Evolutionary conservation across 2,329 filamentous ascomycete genomes (phyloP), one percentile per base, ranked within the genome.

Genomic region (Raffaelea arxii): DNA sequence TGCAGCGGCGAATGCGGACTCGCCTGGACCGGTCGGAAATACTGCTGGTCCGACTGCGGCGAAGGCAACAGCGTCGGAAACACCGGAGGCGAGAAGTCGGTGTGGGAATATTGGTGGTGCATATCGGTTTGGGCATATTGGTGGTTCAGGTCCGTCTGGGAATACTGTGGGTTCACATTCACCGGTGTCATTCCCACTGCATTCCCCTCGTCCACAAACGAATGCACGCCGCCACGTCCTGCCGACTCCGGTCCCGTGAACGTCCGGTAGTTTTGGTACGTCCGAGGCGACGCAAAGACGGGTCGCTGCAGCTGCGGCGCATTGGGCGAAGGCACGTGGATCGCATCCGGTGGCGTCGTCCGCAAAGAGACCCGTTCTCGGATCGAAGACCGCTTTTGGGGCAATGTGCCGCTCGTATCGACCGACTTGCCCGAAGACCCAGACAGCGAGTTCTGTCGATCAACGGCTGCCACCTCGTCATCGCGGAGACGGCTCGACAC

Each of bases 1-100:
- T 82, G 78, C 2, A 82, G 62, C 12, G 79, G 78, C 5, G 78
- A 82, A 53, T 82, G 74, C 4, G 78, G 78, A 39, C 73, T 80
- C 14, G 78, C 78, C 39, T 73, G 72, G 2, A 82, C 78, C 0
- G 79, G 78, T 11, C 72, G 74, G 60, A 80, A 82, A 53, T 69
- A 74, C 51, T 81, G 78, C 45, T 68, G 65, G 19, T 78, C 74
- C 0, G 72, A 75, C 18, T 65, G 64, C 3, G 74, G 74, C 4
- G 71, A 74, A 2, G 69, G 68, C 21, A 73, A 59, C 2, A 67
- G 50, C 9, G 50, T 61, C 1, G 64, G 65, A 16, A 70, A 56
- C 4, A 56, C 55, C 0, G 68, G 68, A 2, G 64, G 61, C 2
- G 66, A 58, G 39, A 69, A 61, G 19, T 65, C 61, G 10, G 39